Evolutionary conservation across 208 protist species (phyloP), one percentile per base, ranked within the genome.

Genomic region (Histomonas meleagridis): DNA sequence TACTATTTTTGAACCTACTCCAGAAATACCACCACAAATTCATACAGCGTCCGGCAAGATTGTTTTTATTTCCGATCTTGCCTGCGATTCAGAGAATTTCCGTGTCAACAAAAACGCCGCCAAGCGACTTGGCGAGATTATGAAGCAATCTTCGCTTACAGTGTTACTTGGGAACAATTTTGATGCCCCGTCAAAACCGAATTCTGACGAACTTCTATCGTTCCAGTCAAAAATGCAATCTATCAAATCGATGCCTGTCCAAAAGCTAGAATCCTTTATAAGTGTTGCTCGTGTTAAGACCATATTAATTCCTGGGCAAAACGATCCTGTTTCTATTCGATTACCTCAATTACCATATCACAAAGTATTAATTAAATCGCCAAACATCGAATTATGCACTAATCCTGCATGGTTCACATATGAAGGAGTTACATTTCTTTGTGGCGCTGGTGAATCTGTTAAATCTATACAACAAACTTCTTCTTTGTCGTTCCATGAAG

Each of bases 331-430:
- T 9, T 28, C 76, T n/a, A 86, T 51, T 35, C 46, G 40, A 26
- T 26, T 86, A 18, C 76, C 76, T 38, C 76, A 86, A 16, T 46
- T 51, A 26, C 76, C 76, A 55, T 86, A 86, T 55, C 76, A 86
- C 55, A 40, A 16, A 26, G 23, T 32, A 57, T 55, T 86, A 16
- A 23, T 86, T 4, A 51, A 12, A 10, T 2, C 3, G 9, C 26
- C 26, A 18, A 55, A 32, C 10, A 14, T 57, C 18, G 76, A 51
- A 32, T n/a, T 86, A 10, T 40, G 26, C 21, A 51, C 76, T 5
- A 86, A 86, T 55, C 76, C 76, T 10, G 7, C 46, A 7, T 51
- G 18, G 10, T 86, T 86, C 46, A 32, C 4, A 18, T 43, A 14
- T 55, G 46, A 86, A 32, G 76, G 76, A 18, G 23, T 86, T 16